phyloP scores from a whole-genome alignment of 768 basidiomycete species.

The Suillus occidentalis region DNA sequence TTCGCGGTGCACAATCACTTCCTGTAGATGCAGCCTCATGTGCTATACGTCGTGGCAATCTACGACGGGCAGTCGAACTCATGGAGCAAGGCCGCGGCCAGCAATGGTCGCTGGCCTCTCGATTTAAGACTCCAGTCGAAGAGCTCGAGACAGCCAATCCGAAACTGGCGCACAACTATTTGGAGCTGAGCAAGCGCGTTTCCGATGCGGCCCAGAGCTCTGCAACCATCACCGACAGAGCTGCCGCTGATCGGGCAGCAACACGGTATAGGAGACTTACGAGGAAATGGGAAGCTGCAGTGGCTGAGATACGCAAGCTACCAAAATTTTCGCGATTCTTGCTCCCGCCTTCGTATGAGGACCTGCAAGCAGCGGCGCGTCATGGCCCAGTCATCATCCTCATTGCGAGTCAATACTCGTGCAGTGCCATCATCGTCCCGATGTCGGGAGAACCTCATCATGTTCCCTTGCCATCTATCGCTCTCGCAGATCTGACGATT shows the following conservation, averaged over 20 bases:
- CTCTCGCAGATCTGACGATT: neutral
- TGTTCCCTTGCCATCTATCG: neutral
- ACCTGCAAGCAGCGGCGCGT: conserved; percentile 1
- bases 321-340: conserved; percentile 9
- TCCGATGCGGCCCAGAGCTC: neutral
- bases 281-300: neutral
- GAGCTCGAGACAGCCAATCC: neutral
- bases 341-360: conserved; percentile 11
- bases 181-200: too few relatives aligned
- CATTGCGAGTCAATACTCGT: too few relatives aligned
- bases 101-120: neutral
- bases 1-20: neutral
- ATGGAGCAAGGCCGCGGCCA: neutral
- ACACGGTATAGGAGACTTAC: accelerated
- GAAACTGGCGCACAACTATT: too few relatives aligned
- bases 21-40: neutral
- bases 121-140: neutral
- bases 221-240: neutral
- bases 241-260: neutral
- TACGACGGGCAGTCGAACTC: neutral
- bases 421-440: too few relatives aligned
- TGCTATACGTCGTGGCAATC: neutral
- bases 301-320: conserved; percentile 1
- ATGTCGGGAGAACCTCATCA: too few relatives aligned
- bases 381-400: too few relatives aligned